These are phyloP conservation scores for Blepharisma stoltei DNA, from an alignment of 73 alveolate genomes.

Conservation along the genomic window DNA sequence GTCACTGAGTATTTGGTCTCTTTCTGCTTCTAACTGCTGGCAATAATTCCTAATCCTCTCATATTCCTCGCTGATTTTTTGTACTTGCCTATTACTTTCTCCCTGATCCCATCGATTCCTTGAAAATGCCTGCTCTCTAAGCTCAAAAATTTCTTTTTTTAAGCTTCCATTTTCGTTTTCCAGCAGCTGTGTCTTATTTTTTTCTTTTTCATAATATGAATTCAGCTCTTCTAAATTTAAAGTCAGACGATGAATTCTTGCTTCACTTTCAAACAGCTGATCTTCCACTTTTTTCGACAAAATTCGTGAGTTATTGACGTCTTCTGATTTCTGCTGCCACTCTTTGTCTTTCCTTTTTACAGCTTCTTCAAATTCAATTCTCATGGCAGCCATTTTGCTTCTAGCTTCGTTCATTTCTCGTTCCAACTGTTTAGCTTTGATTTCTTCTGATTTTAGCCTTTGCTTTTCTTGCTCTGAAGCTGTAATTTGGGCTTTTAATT, in stretches of 20 bases:
- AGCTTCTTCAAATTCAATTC: constrained; percentile 26
- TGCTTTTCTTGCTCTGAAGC: neutral
- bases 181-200: neutral
- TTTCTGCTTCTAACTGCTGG: neutral
- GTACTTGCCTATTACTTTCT: neutral
- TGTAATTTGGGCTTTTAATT: neutral
- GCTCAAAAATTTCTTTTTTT: neutral
- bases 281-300: neutral
- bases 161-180: neutral
- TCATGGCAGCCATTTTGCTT: neutral
- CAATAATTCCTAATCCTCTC: neutral
- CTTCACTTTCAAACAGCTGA: constrained; percentile 10
- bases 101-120: neutral
- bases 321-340: neutral
- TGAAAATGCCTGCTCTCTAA: too few species aligned
- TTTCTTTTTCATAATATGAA: neutral
- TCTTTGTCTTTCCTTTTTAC: constrained; percentile 9
- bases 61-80: constrained; percentile 3
- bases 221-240: neutral
- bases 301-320: neutral
- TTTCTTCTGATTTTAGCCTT: neutral
- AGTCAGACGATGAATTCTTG: neutral
- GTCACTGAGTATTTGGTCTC: neutral
- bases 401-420: neutral
- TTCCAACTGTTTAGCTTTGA: neutral